Evolutionary conservation across 2,329 filamentous ascomycete species (phyloP).

Genomic region (Dichotomopilus funicola): DNA sequence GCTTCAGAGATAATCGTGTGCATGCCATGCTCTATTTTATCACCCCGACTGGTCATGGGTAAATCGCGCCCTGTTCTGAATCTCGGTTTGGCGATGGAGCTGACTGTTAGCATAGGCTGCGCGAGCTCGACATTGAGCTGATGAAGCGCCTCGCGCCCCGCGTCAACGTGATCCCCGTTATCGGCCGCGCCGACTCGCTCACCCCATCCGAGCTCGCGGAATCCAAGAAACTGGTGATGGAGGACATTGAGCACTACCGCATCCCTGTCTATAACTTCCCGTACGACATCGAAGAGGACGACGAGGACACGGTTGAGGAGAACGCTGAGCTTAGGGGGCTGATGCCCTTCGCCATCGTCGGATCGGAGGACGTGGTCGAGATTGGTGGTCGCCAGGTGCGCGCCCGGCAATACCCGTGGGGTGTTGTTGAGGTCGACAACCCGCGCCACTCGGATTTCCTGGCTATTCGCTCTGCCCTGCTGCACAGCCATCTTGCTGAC

Average conservation of each 20-base stretch:
- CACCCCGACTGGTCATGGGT: slow-evolving; percentile 94
- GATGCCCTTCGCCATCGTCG: slow-evolving; percentile 99
- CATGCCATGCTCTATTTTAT: slow-evolving; percentile 99
- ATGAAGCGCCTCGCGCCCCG: slow-evolving; percentile 98
- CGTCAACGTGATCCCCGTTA: slow-evolving; percentile 98
- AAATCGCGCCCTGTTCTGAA: slow-evolving; percentile 31
- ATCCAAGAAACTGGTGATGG: slow-evolving; percentile 99
- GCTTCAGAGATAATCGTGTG: slow-evolving; percentile 98
- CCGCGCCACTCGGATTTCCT: slow-evolving; percentile 98
- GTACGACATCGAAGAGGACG: slow-evolving; percentile 98
- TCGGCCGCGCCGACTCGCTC: slow-evolving; percentile 95
- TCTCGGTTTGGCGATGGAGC: slow-evolving; percentile 16
- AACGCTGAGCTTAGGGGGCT: slow-evolving; percentile 94
- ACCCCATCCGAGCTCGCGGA: slow-evolving; percentile 95
- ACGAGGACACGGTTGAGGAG: slow-evolving; percentile 98
- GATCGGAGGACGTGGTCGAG: slow-evolving; percentile 91
- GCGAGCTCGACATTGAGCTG: slow-evolving; percentile 97
- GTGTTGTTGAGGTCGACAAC: slow-evolving; percentile 98
- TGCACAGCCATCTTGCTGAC: slow-evolving; percentile 96
- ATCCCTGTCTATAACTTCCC: slow-evolving; percentile 99
- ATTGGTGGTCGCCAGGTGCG: slow-evolving; percentile 88
- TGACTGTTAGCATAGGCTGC: slow-evolving; percentile 55
- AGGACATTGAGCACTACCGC: slow-evolving; percentile 99
- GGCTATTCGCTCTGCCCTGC: slow-evolving; percentile 88
- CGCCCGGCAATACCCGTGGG: slow-evolving; percentile 97